Evolutionary conservation across 257 asterid species (phyloP).

Genomic region (Jasminum sambac): DNA sequence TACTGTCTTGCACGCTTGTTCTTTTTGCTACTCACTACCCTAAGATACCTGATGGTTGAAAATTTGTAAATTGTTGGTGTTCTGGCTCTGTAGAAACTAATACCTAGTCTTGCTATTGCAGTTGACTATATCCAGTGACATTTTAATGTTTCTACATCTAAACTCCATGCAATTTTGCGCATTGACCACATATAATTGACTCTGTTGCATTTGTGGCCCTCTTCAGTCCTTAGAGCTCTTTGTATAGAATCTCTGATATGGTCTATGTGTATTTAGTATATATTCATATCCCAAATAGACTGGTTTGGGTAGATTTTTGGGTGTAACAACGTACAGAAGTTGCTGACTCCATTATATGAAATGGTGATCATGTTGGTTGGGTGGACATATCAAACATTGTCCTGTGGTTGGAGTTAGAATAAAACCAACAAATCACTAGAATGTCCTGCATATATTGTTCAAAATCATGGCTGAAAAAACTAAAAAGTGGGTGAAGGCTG

Average conservation of each 20-base stretch:
- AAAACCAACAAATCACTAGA: background rate
- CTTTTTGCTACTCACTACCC: background rate
- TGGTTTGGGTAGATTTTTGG: background rate
- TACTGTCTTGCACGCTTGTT: background rate
- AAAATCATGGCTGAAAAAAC: background rate
- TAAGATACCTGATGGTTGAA: background rate
- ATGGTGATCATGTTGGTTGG: background rate
- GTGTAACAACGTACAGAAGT: background rate
- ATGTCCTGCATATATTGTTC: background rate
- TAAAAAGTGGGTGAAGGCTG: too few species aligned
- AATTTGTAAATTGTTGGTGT: background rate
- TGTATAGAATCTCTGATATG: background rate
- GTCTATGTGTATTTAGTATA: background rate
- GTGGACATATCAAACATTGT: background rate
- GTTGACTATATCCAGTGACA: background rate
- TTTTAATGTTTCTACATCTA: background rate
- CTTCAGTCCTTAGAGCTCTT: background rate
- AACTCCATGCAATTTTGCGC: background rate
- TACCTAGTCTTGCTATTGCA: background rate
- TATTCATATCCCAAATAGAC: background rate
- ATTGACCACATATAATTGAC: background rate
- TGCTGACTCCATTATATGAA: background rate
- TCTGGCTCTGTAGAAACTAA: background rate
- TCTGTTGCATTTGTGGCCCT: background rate
- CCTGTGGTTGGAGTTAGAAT: background rate